Evolutionary conservation across 2,329 filamentous ascomycete genomes (phyloP), one percentile per base, ranked within the genome.

Genomic region (Stemphylium beticola): DNA sequence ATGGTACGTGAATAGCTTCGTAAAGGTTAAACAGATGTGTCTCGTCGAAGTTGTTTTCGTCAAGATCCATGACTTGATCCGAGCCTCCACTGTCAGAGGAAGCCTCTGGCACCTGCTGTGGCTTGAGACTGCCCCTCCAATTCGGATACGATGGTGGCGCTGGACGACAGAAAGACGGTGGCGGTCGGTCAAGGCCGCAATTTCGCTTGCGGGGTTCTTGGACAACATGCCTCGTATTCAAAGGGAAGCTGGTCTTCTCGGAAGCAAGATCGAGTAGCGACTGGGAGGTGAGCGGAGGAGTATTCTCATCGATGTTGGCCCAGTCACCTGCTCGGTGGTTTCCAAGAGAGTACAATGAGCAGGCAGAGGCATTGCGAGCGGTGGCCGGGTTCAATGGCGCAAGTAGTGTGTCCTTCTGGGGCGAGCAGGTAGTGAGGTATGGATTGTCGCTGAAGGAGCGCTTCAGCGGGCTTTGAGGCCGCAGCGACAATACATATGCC

Each of bases 381-480:
- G 67, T 65, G 47, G 71, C 58, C 37, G 72, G 65, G 49, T 47
- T 57, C 17, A 74, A 66, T 6, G 73, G 64, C 17, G 54, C 53
- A 22, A 65, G 50, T 12, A 69, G 50, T 15, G 58, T 53, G 26
- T 72, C 64, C 34, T 63, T 65, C 11, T 72, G 50, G 29, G 75
- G 67, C 14, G 75, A 74, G 57, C 64, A 69, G 42, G 73, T 65
- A 37, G 64, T 66, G 40, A 74, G 62, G 63, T 72, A 75, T 34
- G 71, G 72, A 47, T 69, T 74, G 59, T 77, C 74, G 62, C 73
- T 76, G 65, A 78, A 77, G 50, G 75, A 75, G 48, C 74, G 73
- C 62, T 77, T 76, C 59, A 77, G 66, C 9, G 75, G 74, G 54
- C 72, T 76, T 40, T 72, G 70, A 14, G 74, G 68, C 31, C 67